Evolutionary conservation across 768 basidiomycete genomes (phyloP), one percentile per base, ranked within the genome.

Genomic region (Mycena haematopus): DNA sequence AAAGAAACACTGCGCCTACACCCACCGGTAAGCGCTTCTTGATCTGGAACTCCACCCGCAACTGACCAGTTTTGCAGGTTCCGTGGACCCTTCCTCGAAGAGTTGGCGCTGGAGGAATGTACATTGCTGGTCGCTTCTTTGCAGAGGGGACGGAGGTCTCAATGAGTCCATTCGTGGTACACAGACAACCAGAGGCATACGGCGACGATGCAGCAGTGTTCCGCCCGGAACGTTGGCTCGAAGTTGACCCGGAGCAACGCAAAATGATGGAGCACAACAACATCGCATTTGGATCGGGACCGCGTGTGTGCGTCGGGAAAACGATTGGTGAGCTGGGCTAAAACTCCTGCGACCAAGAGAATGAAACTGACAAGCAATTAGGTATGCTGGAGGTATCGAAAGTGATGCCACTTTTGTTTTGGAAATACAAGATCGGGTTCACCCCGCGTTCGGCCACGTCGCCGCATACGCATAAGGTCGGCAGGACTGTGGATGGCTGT

Each of bases 151-250:
- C 61, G 8, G 55, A 62, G 14, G 55, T 56, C 10, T 62, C 61
- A 9, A 62, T 62, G 61, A 62, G 61, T 33, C 61, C 61, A 15
- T 62, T 62, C 14, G 61, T 62, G 11, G 21, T 62, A 7, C 61
- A 62, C 50, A 44, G 61, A 25, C 35, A 44, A 1, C 6, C 33
- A 0, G 61, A 62, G 22, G 56, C 57, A 6, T 63, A 49, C 45
- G 62, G 62, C 6, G n/a, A n/a, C 35, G 51, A 63, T 38, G 62
- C 56, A 14, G 44, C 19, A 9, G 36, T 45, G 9, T 63, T 63
- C 42, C 35, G 52, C 8, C 62, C 62, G 15, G 62, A 63, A 25
- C 56, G 62, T 9, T 63, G 62, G 62, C 29, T 51, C 6, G 62
- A 63, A 24, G 55, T 44, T n/a, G 61, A 62, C 31, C 24, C 31